A percentile compares a stretch with the other conserved stretches of the same genome.
Conservation (phyloP, 2,329 filamentous ascomycete species). For the Myriosclerotinia scirpicola region DNA sequence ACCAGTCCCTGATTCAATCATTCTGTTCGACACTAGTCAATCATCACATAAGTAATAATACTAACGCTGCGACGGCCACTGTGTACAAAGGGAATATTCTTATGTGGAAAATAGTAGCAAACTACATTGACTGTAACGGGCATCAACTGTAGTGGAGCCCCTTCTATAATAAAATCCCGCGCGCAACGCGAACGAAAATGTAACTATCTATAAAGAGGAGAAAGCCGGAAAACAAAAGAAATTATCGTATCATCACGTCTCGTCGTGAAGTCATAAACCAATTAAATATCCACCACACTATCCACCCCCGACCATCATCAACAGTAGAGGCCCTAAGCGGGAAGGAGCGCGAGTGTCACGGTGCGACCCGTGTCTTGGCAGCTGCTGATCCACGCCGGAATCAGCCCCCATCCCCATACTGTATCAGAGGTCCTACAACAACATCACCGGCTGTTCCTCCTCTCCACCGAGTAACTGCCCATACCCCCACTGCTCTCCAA, state of each 20-base stretch:
- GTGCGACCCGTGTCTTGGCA: conserved; percentile 1
- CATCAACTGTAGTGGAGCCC: not conserved
- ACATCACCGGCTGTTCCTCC: not conserved
- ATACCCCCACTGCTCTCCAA: not conserved
- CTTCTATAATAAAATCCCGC: not conserved
- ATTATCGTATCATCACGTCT: not conserved
- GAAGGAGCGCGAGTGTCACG: not conserved
- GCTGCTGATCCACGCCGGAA: conserved; percentile 2
- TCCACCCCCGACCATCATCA: not conserved
- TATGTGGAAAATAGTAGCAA: not conserved
- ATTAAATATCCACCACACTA: not conserved
- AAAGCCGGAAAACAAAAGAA: too few species aligned
- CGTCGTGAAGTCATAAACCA: not conserved
- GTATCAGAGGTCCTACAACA: not conserved
- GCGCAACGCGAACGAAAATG: conserved; percentile 4
- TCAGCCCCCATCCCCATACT: conserved; percentile 2
- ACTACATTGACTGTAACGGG: not conserved
- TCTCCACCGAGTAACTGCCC: not conserved
- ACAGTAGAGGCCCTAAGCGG: conserved; percentile 9
- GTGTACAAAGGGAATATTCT: not conserved
- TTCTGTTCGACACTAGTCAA: not conserved
- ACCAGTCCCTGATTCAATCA: too few species aligned
- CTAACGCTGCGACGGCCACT: too few species aligned
- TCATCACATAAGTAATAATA: too few species aligned
- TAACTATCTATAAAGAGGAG: not conserved